phyloP scores from a whole-genome alignment of 2,329 filamentous ascomycete species.

The Camillea tinctor region DNA sequence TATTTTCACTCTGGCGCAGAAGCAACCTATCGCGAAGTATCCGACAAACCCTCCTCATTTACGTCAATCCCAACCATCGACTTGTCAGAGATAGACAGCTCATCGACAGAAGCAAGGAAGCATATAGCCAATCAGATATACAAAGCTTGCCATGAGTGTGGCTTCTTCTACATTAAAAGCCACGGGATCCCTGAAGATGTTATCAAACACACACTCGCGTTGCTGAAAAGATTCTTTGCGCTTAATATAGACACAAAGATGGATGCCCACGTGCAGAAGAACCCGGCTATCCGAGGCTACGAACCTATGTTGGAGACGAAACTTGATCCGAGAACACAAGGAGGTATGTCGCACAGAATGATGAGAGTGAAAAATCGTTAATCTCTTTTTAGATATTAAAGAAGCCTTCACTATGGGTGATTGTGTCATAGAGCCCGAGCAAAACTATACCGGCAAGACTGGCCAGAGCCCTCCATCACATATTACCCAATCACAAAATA shows the following conservation, averaged over 20 bases:
- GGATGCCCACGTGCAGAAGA: constrained; percentile 37
- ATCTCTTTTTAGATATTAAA: constrained; percentile 27
- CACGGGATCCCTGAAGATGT: constrained; percentile 29
- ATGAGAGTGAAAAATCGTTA: too few relatives aligned
- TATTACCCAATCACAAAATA: constrained; percentile 33
- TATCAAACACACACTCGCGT: constrained; percentile 21
- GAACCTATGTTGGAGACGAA: constrained; percentile 35
- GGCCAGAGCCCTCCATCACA: constrained; percentile 25
- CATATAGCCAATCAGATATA: constrained; percentile 25
- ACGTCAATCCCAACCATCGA: constrained; percentile 35
- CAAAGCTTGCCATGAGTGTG: constrained; percentile 26
- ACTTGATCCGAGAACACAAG: constrained; percentile 30
- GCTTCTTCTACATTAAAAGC: constrained; percentile 35
- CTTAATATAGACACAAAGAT: constrained; percentile 33
- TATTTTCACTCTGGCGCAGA: constrained; percentile 34
- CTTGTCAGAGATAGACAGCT: constrained; percentile 24
- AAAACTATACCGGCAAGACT: constrained; percentile 30
- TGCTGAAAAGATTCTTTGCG: constrained; percentile 32
- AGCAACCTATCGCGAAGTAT: constrained; percentile 30
- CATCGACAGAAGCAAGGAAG: constrained; percentile 19
- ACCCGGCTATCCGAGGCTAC: constrained; percentile 34
- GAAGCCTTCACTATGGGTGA: constrained; percentile 40
- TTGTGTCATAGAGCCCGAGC: constrained; percentile 36
- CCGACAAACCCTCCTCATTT: constrained; percentile 27
- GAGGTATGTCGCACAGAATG: too few relatives aligned